A percentile compares a stretch with the other conserved stretches of the same genome.
phyloP scores from a whole-genome alignment of 331 rosid species.

The Acacia concinna region DNA sequence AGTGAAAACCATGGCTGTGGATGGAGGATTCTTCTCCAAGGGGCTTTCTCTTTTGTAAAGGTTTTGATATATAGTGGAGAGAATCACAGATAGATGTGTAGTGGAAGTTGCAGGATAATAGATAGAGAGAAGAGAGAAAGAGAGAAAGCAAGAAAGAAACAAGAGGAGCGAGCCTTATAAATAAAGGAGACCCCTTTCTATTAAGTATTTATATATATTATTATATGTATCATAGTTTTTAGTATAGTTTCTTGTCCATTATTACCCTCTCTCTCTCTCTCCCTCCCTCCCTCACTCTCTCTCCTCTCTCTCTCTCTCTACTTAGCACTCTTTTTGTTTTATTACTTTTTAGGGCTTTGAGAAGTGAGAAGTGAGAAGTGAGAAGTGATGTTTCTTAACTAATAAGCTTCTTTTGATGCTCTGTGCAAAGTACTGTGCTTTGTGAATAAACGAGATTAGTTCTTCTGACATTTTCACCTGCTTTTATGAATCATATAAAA shows the following conservation, averaged over 20 bases:
- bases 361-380: slow-evolving; percentile 28
- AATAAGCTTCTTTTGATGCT: slow-evolving; percentile 44
- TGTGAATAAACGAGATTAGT: background rate
- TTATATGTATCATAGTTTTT: slow-evolving; percentile 19
- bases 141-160: slow-evolving; percentile 26
- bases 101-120: slow-evolving; percentile 2
- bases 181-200: slow-evolving; percentile 51
- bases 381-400: slow-evolving; percentile 46
- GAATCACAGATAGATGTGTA: slow-evolving; percentile 44
- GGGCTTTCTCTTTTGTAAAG: slow-evolving; percentile 64
- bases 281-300: background rate
- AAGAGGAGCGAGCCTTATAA: slow-evolving; percentile 28
- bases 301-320: background rate
- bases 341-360: slow-evolving; percentile 53
- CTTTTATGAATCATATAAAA: background rate
- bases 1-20: slow-evolving; percentile 58
- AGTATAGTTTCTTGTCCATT: background rate
- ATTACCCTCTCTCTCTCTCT: slow-evolving; percentile 4
- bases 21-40: slow-evolving; percentile 14
- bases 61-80: slow-evolving; percentile 59
- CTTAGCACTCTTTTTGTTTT: slow-evolving; percentile 37
- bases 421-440: slow-evolving; percentile 27
- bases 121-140: slow-evolving; percentile 21
- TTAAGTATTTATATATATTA: background rate
- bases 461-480: background rate